Evolutionary conservation across 176 grass and related monocot genomes (phyloP), one percentile per base, ranked within the genome.

Genomic region (Tillandsia fasciculata): DNA sequence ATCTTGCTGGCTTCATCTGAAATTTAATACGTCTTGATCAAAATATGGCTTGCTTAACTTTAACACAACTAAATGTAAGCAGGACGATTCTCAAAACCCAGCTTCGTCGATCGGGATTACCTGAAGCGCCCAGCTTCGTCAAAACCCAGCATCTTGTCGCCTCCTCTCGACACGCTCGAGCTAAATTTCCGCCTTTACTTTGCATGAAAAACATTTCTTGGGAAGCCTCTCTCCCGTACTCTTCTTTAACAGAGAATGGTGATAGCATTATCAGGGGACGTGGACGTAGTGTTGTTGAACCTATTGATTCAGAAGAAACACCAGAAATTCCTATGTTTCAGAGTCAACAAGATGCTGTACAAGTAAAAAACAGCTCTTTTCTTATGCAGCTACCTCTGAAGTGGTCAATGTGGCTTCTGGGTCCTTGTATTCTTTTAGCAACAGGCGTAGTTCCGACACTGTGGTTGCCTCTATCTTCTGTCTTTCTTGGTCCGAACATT

Each of bases 361-460:
- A 87, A 17, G 72, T 89, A 14, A 74, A 74, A 69, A 76, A 74
- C 26, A 76, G 86, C 26, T 69, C 83, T 14, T 56, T 80, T 51
- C 11, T 58, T 64, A 49, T 56, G 71, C 49, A 42, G 26, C 26
- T 47, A 10, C 26, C 70, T 51, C 79, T 92, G 12, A 90, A 85
- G 81, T 86, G 80, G 74, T 84, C 86, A 15, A 90, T 97, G 89
- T 92, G 93, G 93, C 61, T 97, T 50, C 53, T 97, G 54, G 93
- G 89, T 27, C 93, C 94, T 79, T 87, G 76, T 0, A 10, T 92
- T 70, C 81, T 97, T 53, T 77, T 97, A 51, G 79, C 83, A 18
- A 97, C 94, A 0, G 86, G 89, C 18, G 91, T 97, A 68, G 81
- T 87, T 64, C 94, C 89, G 26, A 92, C 94, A 57, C 53, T 97